phyloP scores from a whole-genome alignment of 192 early-diverging fungal species.

The Mortierella hygrophila region DNA sequence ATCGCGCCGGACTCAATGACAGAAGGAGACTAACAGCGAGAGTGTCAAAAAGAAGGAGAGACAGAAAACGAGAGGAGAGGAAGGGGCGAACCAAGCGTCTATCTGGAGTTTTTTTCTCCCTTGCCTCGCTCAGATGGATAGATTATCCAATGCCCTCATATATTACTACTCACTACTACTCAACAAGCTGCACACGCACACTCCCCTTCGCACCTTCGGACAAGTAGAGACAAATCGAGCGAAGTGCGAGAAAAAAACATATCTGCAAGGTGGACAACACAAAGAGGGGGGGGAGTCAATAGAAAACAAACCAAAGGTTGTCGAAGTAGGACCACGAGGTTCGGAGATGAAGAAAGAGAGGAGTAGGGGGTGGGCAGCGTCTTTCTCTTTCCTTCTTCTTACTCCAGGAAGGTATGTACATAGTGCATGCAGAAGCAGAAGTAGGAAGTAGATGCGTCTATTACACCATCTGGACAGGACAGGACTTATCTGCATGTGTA shows the following conservation, averaged over 20 bases:
- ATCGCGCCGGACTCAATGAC: not conserved
- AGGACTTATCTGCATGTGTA: not conserved
- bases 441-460: not conserved
- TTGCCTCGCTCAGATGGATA: not conserved
- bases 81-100: not conserved
- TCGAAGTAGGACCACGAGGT: not conserved
- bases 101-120: not conserved
- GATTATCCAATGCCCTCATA: not conserved
- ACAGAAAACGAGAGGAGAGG: not conserved
- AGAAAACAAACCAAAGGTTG: not conserved
- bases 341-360: not conserved
- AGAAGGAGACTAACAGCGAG: not conserved
- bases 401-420: not conserved
- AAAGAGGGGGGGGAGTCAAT: not conserved
- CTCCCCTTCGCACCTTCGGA: not conserved
- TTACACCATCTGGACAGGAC: not conserved
- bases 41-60: not conserved
- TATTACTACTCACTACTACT: not conserved
- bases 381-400: not conserved
- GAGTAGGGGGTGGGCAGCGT: not conserved
- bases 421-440: not conserved
- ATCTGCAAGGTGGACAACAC: not conserved
- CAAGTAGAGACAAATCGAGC: constrained; percentile 4
- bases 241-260: not conserved
- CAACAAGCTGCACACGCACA: not conserved